A percentile compares a stretch with the other conserved stretches of the same genome.
These are phyloP conservation scores for Trichoderma afroharzianum DNA, from an alignment of 2,329 filamentous ascomycete genomes.

Conservation along the genomic window DNA sequence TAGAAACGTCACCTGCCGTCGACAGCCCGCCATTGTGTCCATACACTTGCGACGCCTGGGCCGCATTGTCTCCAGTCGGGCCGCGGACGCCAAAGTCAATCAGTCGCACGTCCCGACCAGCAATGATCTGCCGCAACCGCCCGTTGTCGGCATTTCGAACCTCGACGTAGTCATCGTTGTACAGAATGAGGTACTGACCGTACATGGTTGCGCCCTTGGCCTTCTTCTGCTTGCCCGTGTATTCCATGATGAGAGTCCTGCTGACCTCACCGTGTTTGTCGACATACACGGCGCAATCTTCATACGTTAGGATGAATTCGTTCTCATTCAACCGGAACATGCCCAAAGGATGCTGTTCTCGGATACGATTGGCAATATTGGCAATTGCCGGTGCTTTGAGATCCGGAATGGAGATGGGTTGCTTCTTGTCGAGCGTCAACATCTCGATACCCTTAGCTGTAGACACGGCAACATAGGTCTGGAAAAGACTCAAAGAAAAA, in stretches of 20 bases:
- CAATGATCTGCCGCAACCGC: constrained; percentile 86
- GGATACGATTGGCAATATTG: constrained; percentile 80
- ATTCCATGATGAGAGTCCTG: constrained; percentile 94
- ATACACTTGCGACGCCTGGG: constrained; percentile 31
- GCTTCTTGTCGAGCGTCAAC: constrained; percentile 94
- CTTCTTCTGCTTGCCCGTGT: constrained; percentile 79
- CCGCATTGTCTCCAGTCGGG: constrained; percentile 49
- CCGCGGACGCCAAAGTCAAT: constrained; percentile 78
- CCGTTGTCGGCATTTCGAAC: constrained; percentile 96
- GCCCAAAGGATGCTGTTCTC: constrained; percentile 78
- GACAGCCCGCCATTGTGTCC: constrained; percentile 35
- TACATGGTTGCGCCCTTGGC: constrained; percentile 85
- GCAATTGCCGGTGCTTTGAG: constrained; percentile 73
- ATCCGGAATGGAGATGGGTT: constrained; percentile 89
- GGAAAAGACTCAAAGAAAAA: constrained; percentile 93
- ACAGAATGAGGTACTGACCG: constrained; percentile 85
- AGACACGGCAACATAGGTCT: constrained; percentile 86
- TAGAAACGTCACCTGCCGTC: constrained; percentile 45
- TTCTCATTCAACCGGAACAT: constrained; percentile 95
- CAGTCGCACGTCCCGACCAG: constrained; percentile 83
- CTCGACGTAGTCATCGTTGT: constrained; percentile 95
- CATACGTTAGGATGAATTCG: constrained; percentile 90
- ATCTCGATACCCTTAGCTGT: constrained; percentile 93
- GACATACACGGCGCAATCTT: constrained; percentile 95
- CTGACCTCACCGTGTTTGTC: constrained; percentile 97